phyloP scores from a whole-genome alignment of 148 eudicot genomes.

The Selenicereus undatus region DNA sequence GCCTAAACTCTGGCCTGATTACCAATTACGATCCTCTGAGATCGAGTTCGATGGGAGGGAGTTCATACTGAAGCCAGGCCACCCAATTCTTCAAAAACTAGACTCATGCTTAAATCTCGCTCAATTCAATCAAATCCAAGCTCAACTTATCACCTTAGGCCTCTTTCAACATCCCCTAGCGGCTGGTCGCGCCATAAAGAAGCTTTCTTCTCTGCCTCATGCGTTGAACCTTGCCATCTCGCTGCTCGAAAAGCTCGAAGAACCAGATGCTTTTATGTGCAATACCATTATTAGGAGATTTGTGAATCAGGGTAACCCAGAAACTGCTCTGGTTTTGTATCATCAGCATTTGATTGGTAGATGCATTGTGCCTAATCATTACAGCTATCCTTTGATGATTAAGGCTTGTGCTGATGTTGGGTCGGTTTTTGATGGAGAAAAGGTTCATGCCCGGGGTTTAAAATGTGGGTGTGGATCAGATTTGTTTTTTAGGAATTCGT shows the following conservation, averaged over 20 bases:
- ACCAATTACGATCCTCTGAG: constrained; percentile 5
- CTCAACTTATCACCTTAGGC: constrained; percentile 47
- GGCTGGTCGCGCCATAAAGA: constrained; percentile 45
- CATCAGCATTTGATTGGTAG: constrained; percentile 31
- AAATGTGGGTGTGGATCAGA: constrained; percentile 44
- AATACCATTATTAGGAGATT: constrained; percentile 48
- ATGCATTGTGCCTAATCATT: constrained; percentile 27
- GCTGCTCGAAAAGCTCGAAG: constrained; percentile 30
- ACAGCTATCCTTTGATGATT: constrained; percentile 27
- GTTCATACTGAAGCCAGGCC: constrained; percentile 28
- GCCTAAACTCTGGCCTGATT: constrained; percentile 37
- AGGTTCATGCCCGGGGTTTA: constrained; percentile 20
- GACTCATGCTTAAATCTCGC: constrained; percentile 32
- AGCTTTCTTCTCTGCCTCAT: constrained; percentile 39
- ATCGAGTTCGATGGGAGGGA: neutral
- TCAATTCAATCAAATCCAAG: constrained; percentile 47
- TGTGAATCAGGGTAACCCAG: constrained; percentile 34
- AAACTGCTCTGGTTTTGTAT: constrained; percentile 40
- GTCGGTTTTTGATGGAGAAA: constrained; percentile 25
- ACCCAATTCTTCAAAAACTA: constrained; percentile 46
- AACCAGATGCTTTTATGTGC: constrained; percentile 58
- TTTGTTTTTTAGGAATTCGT: constrained; percentile 40
- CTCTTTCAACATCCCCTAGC: constrained; percentile 47
- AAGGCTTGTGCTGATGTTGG: constrained; percentile 26
- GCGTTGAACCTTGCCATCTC: constrained; percentile 33